Conservation (phyloP, 1,284 basidiomycete genomes). For the Rhodotorula sp. region DNA sequence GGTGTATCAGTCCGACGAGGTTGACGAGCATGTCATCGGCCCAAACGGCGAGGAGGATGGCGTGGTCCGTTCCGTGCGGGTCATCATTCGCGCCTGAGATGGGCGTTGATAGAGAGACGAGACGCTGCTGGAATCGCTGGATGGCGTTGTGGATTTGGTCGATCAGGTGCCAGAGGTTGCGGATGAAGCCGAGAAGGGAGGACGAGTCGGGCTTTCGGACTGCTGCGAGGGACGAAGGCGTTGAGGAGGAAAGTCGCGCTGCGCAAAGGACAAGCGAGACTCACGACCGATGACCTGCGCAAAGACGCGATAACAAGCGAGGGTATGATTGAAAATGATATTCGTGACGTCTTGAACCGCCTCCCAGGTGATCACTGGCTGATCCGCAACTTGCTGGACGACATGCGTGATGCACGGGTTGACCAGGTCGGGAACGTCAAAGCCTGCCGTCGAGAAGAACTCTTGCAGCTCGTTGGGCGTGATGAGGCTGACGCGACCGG, state of each 20-base stretch:
- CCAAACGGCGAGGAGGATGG: conserved; percentile 32
- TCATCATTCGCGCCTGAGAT: conserved; percentile 2
- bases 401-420: conserved; percentile 12
- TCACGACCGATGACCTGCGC: conserved; percentile 18
- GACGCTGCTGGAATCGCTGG: conserved; percentile 34
- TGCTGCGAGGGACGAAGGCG: conserved; percentile 10
- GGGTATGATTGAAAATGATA: conserved; percentile 18
- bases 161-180: conserved; percentile 27
- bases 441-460: conserved; percentile 15
- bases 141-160: conserved; percentile 31
- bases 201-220: conserved; percentile 3
- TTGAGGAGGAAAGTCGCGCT: neutral
- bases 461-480: conserved; percentile 20
- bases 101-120: conserved; percentile 18
- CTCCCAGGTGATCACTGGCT: neutral
- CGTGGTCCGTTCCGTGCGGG: conserved; percentile 28
- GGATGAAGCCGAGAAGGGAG: conserved; percentile 22
- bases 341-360: conserved; percentile 6
- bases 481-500: conserved; percentile 20
- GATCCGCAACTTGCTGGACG: neutral
- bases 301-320: conserved; percentile 26
- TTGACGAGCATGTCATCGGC: conserved; percentile 30
- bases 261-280: neutral
- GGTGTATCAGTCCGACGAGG: conserved; percentile 19
- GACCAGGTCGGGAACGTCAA: conserved; percentile 24